Evolutionary conservation across 2,329 filamentous ascomycete species (phyloP), one percentile per base, ranked within the genome.

Genomic region (Paracamarosporium sp.): DNA sequence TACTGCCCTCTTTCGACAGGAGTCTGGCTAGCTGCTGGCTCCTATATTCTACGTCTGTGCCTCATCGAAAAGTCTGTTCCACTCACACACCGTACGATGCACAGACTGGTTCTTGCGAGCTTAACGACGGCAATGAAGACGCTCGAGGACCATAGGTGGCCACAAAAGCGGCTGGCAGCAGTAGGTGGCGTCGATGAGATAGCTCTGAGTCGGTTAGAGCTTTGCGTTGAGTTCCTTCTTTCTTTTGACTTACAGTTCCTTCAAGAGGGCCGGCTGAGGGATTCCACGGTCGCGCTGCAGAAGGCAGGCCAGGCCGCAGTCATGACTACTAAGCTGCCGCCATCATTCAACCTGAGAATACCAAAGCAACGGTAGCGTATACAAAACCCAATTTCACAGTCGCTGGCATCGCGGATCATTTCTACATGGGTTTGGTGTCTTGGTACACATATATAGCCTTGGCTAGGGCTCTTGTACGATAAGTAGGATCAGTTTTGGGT

Each of bases 1-100:
- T 97, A 90, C 79, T 98, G 94, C 71, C 93, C 95, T 3, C 93
- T 97, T 86, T 96, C 91, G 61, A 93, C 93, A 0, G 94, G 90
- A 24, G 94, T 98, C 9, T 97, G 97, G 78, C 87, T 99, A 25
- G 92, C 94, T 1, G 90, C 93, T 4, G 93, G 91, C 45, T 83
- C 90, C 8, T 98, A 97, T 79, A 94, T 97, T 64, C 89, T 94
- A 72, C 88, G 90, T 24, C 83, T 98, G 40, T 87, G 94, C 12
- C 83, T 89, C 43, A 91, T 83, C 51, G 76, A 96, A 72, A 86
- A 86, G 64, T 86, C 90, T 24, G 89, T 98, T 22, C 88, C 89
- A 0, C 90, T 97, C 7, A 96, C 93, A 2, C 84, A 85, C 56
- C 86, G 92, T 55, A 98, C 96, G 61, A 90, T 92, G 60, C 94